Evolutionary conservation across 805 yeast species (phyloP), one percentile per base, ranked within the genome.

Genomic region (Diddensiella caesifluorescens): DNA sequence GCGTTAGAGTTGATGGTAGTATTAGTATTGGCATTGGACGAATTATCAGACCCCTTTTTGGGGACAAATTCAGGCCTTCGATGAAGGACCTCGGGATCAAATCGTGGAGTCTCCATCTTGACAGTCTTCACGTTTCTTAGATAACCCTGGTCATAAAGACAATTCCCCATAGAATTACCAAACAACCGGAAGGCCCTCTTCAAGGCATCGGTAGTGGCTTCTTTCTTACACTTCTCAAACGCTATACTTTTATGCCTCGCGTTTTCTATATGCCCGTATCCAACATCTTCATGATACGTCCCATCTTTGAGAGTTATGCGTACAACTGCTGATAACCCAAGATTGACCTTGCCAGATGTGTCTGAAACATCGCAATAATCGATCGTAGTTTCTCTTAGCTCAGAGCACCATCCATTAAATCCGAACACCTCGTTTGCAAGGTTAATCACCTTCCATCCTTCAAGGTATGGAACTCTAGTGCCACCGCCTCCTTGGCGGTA

Each of bases 141-240:
- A 42, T 55, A 65, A 9, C 38, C 39, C 19, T 44, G 42, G 42
- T 63, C 64, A 45, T 65, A 63, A 2, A 67, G 49, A 38, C 71
- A 67, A 48, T 62, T 62, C 0, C 90, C 90, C 44, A 83, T 62
- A 0, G 84, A 79, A 50, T 80, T 76, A 28, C 95, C 95, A 55
- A 87, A 85, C 49, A 82, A 79, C 47, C 94, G 67, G 40, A 89
- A 66, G 10, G 90, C 80, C 38, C 92, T 68, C 61, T 87, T 88
- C 44, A 83, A 62, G 0, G 84, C 96, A 59, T 84, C 89, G 0
- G 89, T 83, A n/a, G 81, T 74, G 0, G 95, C 92, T 53, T 83
- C 92, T 53, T 86, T 84, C 58, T 78, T 80, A 43, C 94, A 83
- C 56, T 84, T 87, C 41, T 78, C 86, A 57, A 74, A 81, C 0